Percentiles rank a stretch among this genome's conserved stretches.
These are phyloP conservation scores for Xylaria sp. DNA, from an alignment of 2,329 filamentous ascomycete species.

Conservation along the genomic window DNA sequence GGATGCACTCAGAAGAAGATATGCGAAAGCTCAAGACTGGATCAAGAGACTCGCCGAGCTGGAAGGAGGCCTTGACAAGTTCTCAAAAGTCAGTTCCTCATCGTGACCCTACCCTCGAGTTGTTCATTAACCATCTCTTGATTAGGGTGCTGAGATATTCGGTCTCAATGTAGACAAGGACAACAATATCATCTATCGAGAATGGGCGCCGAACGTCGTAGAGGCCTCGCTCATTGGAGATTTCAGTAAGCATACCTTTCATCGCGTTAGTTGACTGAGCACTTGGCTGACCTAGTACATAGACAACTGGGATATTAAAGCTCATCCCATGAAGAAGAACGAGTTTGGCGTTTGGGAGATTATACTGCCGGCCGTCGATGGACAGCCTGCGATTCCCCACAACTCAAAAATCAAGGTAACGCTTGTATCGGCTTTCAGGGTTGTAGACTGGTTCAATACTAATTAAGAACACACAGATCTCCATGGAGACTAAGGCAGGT, in stretches of 20 bases:
- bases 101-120: not conserved
- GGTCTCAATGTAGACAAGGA: slow-evolving; percentile 85
- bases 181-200: slow-evolving; percentile 88
- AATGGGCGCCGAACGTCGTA: slow-evolving; percentile 94
- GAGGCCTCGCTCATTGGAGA: slow-evolving; percentile 90
- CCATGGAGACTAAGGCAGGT: slow-evolving; percentile 81
- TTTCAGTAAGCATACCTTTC: slow-evolving; percentile 74
- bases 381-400: slow-evolving; percentile 83
- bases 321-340: slow-evolving; percentile 89
- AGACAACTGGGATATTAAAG: slow-evolving; percentile 88
- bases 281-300: slow-evolving; percentile 46
- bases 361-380: slow-evolving; percentile 76
- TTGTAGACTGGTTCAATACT: not conserved
- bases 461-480: slow-evolving; percentile 68
- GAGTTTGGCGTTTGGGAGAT: slow-evolving; percentile 89
- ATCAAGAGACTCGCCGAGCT: slow-evolving; percentile 82
- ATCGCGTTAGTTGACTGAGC: not conserved
- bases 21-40: slow-evolving; percentile 84
- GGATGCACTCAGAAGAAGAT: slow-evolving; percentile 79
- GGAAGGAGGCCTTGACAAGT: slow-evolving; percentile 92
- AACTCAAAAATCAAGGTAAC: slow-evolving; percentile 94
- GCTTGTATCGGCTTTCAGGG: not conserved
- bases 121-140: slow-evolving; percentile 20
- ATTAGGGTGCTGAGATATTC: slow-evolving; percentile 84
- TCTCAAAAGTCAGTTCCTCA: slow-evolving; percentile 74